A percentile compares a stretch with the other conserved stretches of the same genome.
Evolutionary conservation across 2,329 filamentous ascomycete genomes (phyloP).

Genomic region (Aspergillus floridensis): DNA sequence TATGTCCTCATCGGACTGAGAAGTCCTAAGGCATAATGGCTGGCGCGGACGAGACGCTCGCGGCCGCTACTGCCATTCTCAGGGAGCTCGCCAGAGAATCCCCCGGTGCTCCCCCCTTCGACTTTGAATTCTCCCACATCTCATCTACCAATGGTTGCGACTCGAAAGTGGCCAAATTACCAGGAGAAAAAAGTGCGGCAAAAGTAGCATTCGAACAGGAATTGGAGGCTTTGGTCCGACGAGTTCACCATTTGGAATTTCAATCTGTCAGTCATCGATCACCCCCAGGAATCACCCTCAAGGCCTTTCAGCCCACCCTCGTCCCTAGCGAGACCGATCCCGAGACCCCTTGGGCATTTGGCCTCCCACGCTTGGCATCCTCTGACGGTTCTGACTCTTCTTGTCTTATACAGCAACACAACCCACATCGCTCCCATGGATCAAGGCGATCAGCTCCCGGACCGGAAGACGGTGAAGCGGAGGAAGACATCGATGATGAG

Average conservation of each 20-base stretch:
- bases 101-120: slow-evolving; percentile 36
- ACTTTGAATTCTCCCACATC: slow-evolving; percentile 32
- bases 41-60: slow-evolving; percentile 48
- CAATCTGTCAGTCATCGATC: slow-evolving; percentile 57
- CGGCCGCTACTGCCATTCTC: slow-evolving; percentile 46
- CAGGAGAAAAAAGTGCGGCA: slow-evolving; percentile 70
- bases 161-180: slow-evolving; percentile 62
- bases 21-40: slow-evolving; percentile 43
- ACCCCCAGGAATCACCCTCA: slow-evolving; percentile 79
- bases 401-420: slow-evolving; percentile 38
- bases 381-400: slow-evolving; percentile 34
- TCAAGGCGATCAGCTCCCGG: slow-evolving; percentile 35
- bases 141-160: slow-evolving; percentile 50
- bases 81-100: slow-evolving; percentile 46
- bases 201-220: slow-evolving; percentile 81
- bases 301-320: slow-evolving; percentile 60
- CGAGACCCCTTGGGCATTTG: slow-evolving; percentile 35
- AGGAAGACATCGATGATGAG: slow-evolving; percentile 34
- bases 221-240: slow-evolving; percentile 70
- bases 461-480: slow-evolving; percentile 28
- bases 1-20: slow-evolving; percentile 25
- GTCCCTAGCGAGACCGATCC: slow-evolving; percentile 51
- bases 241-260: slow-evolving; percentile 80
- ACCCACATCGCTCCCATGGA: slow-evolving; percentile 36
- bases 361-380: slow-evolving; percentile 34